Conservation (phyloP, 1,139 yeast genomes). For the Diutina scorzettiae region DNA sequence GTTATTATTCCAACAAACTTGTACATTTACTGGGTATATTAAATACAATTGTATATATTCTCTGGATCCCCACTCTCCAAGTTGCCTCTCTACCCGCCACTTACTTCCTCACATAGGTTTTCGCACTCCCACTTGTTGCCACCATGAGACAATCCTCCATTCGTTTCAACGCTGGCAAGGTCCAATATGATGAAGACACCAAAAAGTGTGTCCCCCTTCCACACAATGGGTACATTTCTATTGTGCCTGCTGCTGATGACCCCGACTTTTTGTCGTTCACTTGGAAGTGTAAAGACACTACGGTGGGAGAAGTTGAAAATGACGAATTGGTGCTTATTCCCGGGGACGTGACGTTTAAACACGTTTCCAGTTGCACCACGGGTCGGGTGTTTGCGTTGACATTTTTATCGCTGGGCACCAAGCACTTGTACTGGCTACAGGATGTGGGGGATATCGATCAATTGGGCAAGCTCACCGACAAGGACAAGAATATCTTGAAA, state of each 20-base stretch:
- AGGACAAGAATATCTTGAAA: slow-evolving; percentile 43
- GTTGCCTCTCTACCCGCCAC: neutral
- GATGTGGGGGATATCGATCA: slow-evolving; percentile 50
- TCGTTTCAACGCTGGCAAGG: slow-evolving; percentile 75
- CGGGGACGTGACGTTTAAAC: slow-evolving; percentile 83
- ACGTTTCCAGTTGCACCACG: slow-evolving; percentile 57
- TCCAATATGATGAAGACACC: slow-evolving; percentile 57
- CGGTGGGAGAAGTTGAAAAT: slow-evolving; percentile 26
- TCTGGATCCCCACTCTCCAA: no score
- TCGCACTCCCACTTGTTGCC: neutral
- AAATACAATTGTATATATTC: no score
- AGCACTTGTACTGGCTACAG: slow-evolving; percentile 86
- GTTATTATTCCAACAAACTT: no score
- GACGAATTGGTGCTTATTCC: slow-evolving; percentile 78
- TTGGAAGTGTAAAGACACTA: slow-evolving; percentile 29
- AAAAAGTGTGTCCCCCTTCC: slow-evolving; percentile 66
- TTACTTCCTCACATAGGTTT: no score
- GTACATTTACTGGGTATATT: no score
- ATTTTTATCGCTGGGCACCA: slow-evolving; percentile 75
- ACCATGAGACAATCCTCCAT: slow-evolving; percentile 1
- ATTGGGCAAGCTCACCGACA: slow-evolving; percentile 49
- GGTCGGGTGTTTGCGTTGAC: slow-evolving; percentile 83
- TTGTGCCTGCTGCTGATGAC: slow-evolving; percentile 50
- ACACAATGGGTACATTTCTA: slow-evolving; percentile 60
- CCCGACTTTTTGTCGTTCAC: slow-evolving; percentile 30